Evolutionary conservation across 2,329 filamentous ascomycete genomes (phyloP).

Genomic region (Fusarium coicis): DNA sequence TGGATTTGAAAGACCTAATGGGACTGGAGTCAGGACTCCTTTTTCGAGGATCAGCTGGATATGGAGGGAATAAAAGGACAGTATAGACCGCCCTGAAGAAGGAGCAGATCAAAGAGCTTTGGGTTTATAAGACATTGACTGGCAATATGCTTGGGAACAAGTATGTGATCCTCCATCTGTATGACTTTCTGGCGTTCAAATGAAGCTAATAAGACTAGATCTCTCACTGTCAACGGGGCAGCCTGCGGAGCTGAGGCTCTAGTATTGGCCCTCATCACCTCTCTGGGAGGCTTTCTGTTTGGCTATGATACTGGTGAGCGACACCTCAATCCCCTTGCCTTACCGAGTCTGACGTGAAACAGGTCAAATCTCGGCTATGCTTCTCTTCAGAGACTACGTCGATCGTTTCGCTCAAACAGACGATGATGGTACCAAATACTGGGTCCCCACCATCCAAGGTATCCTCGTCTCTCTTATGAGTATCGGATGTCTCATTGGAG

Average conservation of each 20-base stretch:
- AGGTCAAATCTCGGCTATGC: slow-evolving; percentile 64
- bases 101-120: not conserved
- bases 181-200: no score
- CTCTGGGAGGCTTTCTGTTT: slow-evolving; percentile 70
- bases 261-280: slow-evolving; percentile 62
- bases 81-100: no score
- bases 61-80: not conserved
- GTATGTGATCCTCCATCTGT: not conserved
- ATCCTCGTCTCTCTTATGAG: slow-evolving; percentile 67
- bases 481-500: slow-evolving; percentile 65
- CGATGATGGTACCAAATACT: slow-evolving; percentile 54
- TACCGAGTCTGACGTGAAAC: not conserved
- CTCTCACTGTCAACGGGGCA: slow-evolving; percentile 55
- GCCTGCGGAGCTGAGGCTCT: slow-evolving; percentile 54
- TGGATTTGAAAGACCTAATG: not conserved
- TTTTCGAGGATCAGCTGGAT: not conserved
- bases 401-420: slow-evolving; percentile 65
- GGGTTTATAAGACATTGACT: not conserved
- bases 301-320: slow-evolving; percentile 71
- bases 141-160: slow-evolving; percentile 20
- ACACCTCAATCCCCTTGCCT: not conserved
- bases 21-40: not conserved
- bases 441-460: slow-evolving; percentile 57
- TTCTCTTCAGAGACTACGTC: slow-evolving; percentile 64
- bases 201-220: slow-evolving; percentile 29